Conservation (phyloP, 495 filamentous ascomycete species). For the Annulohypoxylon maeteangense region DNA sequence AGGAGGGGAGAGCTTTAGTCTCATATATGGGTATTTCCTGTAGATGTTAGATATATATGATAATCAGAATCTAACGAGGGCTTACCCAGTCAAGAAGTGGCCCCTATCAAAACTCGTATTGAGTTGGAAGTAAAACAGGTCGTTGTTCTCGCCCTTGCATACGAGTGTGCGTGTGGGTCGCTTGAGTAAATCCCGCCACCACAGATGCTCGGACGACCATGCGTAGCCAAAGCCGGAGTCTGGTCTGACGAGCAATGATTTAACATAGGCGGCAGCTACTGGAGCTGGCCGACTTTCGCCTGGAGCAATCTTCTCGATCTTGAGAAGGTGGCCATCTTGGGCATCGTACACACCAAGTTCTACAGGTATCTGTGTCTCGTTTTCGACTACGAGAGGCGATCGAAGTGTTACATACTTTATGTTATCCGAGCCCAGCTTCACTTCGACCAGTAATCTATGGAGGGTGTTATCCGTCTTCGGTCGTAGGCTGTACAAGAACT, state of each 20-base stretch:
- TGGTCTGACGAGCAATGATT: conserved; percentile 89
- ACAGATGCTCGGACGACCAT: conserved; percentile 88
- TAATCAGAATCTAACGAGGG: conserved; percentile 8
- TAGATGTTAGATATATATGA: conserved; percentile 44
- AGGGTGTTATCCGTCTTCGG: conserved; percentile 79
- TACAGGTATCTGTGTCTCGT: conserved; percentile 95
- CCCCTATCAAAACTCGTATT: conserved; percentile 83
- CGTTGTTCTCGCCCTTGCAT: conserved; percentile 83
- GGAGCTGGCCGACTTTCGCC: conserved; percentile 92
- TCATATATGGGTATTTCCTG: conserved; percentile 93
- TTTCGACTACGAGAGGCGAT: conserved; percentile 95
- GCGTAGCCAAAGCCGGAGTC: conserved; percentile 97
- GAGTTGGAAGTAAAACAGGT: conserved; percentile 96
- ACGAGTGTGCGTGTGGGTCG: conserved; percentile 84
- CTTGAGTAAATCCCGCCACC: conserved; percentile 91
- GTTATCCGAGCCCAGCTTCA: conserved; percentile 89
- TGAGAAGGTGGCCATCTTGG: conserved; percentile 88
- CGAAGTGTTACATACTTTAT: conserved; percentile 98
- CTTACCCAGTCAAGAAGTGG: conserved; percentile 77
- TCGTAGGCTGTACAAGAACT: conserved; percentile 86
- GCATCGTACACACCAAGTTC: conserved; percentile 94
- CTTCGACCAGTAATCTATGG: conserved; percentile 91
- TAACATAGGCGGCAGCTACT: conserved; percentile 89
- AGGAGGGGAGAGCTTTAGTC: conserved; percentile 86
- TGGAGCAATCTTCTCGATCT: conserved; percentile 96